Percentiles rank a stretch among this genome's conserved stretches.
phyloP scores from a whole-genome alignment of 495 filamentous ascomycete genomes.

The Thermothielavioides terrestris region DNA sequence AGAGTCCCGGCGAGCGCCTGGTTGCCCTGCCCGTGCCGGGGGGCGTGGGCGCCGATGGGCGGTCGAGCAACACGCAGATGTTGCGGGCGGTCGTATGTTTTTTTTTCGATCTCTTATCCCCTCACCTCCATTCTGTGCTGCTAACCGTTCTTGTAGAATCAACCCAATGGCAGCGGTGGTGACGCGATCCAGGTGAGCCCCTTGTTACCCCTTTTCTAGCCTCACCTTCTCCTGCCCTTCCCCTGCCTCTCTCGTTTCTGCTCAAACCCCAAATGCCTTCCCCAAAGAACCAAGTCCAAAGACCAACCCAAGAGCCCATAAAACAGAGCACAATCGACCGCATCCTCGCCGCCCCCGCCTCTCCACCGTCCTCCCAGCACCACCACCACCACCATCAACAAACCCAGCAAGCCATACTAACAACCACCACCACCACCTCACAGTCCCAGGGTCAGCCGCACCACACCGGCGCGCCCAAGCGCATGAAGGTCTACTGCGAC shows the following conservation, averaged over 20 bases:
- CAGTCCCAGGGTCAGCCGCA: background rate
- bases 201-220: background rate
- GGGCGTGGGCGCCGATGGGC: slow-evolving; percentile 26
- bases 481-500: slow-evolving; percentile 67
- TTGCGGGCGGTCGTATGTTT: slow-evolving; percentile 16
- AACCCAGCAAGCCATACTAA: too few relatives aligned
- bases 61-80: slow-evolving; percentile 24
- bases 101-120: background rate
- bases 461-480: slow-evolving; percentile 19
- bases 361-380: background rate
- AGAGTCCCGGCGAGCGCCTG: slow-evolving; percentile 28
- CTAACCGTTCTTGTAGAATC: background rate
- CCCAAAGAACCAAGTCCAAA: background rate
- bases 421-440: background rate
- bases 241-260: background rate
- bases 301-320: background rate
- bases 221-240: background rate
- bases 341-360: slow-evolving; percentile 11
- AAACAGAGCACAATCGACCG: slow-evolving; percentile 17
- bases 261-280: background rate
- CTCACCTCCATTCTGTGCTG: background rate
- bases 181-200: slow-evolving; percentile 32
- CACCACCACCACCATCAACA: background rate
- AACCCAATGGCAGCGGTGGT: background rate
- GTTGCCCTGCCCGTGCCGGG: slow-evolving; percentile 34